Evolutionary conservation across 2,329 filamentous ascomycete genomes (phyloP), one percentile per base, ranked within the genome.

Genomic region (Fusarium sp.): DNA sequence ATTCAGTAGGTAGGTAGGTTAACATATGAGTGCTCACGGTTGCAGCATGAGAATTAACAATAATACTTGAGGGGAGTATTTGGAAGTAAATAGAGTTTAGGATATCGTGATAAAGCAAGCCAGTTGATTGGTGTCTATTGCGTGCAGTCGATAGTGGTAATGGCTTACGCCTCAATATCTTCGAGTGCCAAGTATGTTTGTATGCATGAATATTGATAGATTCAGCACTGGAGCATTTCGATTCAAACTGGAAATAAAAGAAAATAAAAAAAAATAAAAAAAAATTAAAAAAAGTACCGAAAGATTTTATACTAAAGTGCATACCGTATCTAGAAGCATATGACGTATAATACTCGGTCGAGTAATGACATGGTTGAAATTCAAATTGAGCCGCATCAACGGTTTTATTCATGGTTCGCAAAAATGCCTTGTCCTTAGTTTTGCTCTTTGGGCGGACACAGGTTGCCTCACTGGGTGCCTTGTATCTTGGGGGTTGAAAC

Each of bases 401-500:
- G 17, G 45, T 38, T 28, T 30, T 38, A 40, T 39, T 28, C 34
- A 40, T 67, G 63, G 63, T 67, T 67, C 63, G 63, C 63, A 57
- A 67, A 46, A 49, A 40, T 20, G 44, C 30, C 42, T 28, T 48
- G 38, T 39, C 36, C 34, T 32, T 11, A 11, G 15, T 26, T 62
- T 34, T 58, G 8, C 36, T 59, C 45, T 48, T 40, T 15, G 48
- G 62, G 62, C 62, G 61, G 49, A 65, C 62, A 21, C 42, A 38
- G 50, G 65, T 42, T 68, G 65, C 65, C 65, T 68, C 44, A 57
- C 45, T 46, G 57, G 62, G 38, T 67, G 62, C 62, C 57, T 67
- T 62, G 47, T 17, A 48, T 36, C 39, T 61, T 54, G 48, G 56
- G 63, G 63, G 65, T 69, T 68, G 65, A 68, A 68, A 62, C 19